phyloP scores from a whole-genome alignment of 1,139 yeast species.

The Diutina mesorugosa region DNA sequence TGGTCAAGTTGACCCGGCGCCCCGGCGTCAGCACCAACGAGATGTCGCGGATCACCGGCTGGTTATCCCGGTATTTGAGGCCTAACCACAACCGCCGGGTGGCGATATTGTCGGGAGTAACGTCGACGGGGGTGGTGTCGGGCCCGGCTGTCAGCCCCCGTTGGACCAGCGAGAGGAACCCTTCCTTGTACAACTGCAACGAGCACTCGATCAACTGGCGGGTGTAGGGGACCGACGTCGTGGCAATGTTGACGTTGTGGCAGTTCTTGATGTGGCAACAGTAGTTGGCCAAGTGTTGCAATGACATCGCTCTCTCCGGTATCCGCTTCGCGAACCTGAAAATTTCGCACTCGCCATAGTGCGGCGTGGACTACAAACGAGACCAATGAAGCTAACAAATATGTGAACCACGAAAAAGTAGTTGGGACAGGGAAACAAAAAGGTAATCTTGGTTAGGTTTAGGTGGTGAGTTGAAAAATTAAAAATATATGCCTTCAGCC shows the following conservation, averaged over 20 bases:
- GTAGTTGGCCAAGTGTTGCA: constrained; percentile 70
- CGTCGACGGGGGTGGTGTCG: constrained; percentile 58
- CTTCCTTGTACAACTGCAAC: constrained; percentile 78
- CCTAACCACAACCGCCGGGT: constrained; percentile 88
- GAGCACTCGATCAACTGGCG: constrained; percentile 76
- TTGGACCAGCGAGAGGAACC: constrained; percentile 74
- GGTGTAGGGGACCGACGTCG: constrained; percentile 77
- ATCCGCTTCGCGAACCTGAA: background rate
- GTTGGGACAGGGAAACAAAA: background rate
- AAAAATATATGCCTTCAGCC: constrained; percentile 51
- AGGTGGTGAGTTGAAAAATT: no score
- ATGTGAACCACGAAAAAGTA: no score
- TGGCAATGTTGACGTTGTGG: constrained; percentile 56
- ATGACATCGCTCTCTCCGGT: constrained; percentile 40
- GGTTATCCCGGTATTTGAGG: constrained; percentile 71
- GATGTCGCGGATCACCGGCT: constrained; percentile 63
- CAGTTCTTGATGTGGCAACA: constrained; percentile 90
- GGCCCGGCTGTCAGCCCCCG: constrained; percentile 90
- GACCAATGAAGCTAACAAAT: background rate
- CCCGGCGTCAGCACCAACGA: constrained; percentile 78
- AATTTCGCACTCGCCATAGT: background rate
- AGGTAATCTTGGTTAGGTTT: no score
- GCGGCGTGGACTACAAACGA: background rate
- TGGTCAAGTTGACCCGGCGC: constrained; percentile 51
- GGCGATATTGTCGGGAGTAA: constrained; percentile 78